Evolutionary conservation across 345 rosid species (phyloP), one percentile per base, ranked within the genome.

Genomic region (Mangifera indica): DNA sequence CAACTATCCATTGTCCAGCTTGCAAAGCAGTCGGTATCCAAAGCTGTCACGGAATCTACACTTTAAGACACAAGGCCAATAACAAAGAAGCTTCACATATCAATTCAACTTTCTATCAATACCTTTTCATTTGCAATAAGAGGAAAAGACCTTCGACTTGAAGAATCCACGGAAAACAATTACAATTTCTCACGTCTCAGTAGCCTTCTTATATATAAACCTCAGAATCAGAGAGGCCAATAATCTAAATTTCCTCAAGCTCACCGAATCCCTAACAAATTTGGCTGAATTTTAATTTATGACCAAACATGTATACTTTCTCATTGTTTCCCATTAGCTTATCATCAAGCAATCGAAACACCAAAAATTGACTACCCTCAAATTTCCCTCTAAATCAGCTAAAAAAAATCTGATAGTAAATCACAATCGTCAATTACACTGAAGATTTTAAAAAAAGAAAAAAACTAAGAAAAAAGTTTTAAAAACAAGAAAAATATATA

Each of bases 171-270:
- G 21, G 4, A 69, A 56, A 15, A 24, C 42, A 69, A 56, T 48
- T 32, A 60, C 59, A 71, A 32, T 14, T 60, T 21, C 60, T 71
- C 74, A 71, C 60, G 67, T 61, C 74, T 60, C 32, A 60, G 21
- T 49, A 20, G 18, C 46, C 1, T 4, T 18, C 34, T 37, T 15
- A 8, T 24, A 32, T 7, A 17, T 58, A 7, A 46, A 25, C 40
- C 22, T 24, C 3, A 53, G 44, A 70, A 58, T 58, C 65, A 2
- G 13, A 70, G 29, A 26, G 46, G 10, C 42, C 73, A 29, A 29
- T n/a, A 58, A 17, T 58, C 58, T 24, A 45, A 70, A 58, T 24
- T 59, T 32, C 25, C 3, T 14, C 24, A 20, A 8, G 14, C 2
- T 7, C 45, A 11, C 14, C 59, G 46, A 70, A 46, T 1, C 57